phyloP scores from a whole-genome alignment of 225 moss, liverwort and hornwort species.

The Straminergon stramineum region DNA sequence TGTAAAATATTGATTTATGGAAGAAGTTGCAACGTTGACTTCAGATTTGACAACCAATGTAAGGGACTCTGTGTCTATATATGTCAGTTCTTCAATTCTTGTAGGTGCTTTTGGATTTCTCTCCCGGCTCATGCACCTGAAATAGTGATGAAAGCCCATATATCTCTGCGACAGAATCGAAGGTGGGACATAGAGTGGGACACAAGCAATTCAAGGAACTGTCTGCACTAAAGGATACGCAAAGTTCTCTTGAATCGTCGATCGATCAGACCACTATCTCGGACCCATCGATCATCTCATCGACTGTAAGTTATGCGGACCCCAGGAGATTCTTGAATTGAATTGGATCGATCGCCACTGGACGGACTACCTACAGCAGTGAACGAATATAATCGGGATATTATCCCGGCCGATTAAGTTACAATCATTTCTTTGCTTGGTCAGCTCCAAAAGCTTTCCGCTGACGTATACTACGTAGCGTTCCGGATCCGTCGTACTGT shows the following conservation, averaged over 20 bases:
- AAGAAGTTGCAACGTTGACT: not conserved
- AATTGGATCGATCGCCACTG: not conserved
- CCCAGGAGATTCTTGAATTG: not conserved
- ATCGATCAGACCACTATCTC: not conserved
- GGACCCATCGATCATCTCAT: not conserved
- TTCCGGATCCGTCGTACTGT: not conserved
- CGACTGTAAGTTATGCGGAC: not conserved
- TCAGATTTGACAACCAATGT: not conserved
- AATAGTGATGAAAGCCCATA: not conserved
- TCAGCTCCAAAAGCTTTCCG: not conserved
- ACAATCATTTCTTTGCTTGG: not conserved
- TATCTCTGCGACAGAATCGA: not conserved
- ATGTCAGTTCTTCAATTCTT: not conserved
- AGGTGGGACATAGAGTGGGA: not conserved
- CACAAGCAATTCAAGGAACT: not conserved
- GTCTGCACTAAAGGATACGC: not conserved
- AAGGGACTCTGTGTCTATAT: not conserved
- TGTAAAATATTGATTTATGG: not conserved
- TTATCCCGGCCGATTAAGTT: not conserved
- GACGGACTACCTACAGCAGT: not conserved
- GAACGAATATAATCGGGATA: not conserved
- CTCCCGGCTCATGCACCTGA: not conserved
- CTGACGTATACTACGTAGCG: not conserved
- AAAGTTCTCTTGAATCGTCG: not conserved
- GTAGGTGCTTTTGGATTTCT: not conserved